phyloP scores from a whole-genome alignment of 768 basidiomycete genomes.

The Rhodotorula babjevae region DNA sequence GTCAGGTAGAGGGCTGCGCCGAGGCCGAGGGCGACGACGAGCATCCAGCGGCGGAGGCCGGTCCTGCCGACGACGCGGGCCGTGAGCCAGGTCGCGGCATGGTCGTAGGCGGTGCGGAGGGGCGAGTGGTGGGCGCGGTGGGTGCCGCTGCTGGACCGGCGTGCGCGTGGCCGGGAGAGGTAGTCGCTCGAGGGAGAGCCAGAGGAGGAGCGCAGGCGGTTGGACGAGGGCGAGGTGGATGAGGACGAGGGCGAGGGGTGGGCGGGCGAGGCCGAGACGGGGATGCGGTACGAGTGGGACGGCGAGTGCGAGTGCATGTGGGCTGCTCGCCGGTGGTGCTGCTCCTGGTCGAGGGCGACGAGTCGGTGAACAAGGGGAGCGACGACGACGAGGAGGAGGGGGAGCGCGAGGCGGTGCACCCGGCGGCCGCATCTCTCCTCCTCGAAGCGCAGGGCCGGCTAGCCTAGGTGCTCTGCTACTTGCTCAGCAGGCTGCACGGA shows the following conservation, averaged over 20 bases:
- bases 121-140: too few relatives aligned
- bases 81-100: not conserved
- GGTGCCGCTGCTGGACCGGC: not conserved
- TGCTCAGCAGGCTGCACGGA: too few relatives aligned
- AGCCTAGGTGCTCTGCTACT: too few relatives aligned
- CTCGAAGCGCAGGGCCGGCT: too few relatives aligned
- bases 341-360: too few relatives aligned
- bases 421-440: too few relatives aligned
- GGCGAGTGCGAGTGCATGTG: not conserved
- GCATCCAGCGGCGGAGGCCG: not conserved
- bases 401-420: too few relatives aligned
- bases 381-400: too few relatives aligned
- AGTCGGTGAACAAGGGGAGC: too few relatives aligned
- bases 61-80: not conserved
- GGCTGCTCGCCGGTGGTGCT: not conserved
- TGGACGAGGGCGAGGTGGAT: not conserved
- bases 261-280: not conserved
- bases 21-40: constrained; percentile 2
- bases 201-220: not conserved
- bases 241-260: not conserved
- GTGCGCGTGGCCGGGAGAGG: not conserved
- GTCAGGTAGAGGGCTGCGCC: not conserved
- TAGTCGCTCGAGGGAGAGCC: not conserved
- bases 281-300: not conserved
- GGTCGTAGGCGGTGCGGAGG: not conserved